Evolutionary conservation across 495 filamentous ascomycete species (phyloP).

Genomic region (Cudoniella acicularis): DNA sequence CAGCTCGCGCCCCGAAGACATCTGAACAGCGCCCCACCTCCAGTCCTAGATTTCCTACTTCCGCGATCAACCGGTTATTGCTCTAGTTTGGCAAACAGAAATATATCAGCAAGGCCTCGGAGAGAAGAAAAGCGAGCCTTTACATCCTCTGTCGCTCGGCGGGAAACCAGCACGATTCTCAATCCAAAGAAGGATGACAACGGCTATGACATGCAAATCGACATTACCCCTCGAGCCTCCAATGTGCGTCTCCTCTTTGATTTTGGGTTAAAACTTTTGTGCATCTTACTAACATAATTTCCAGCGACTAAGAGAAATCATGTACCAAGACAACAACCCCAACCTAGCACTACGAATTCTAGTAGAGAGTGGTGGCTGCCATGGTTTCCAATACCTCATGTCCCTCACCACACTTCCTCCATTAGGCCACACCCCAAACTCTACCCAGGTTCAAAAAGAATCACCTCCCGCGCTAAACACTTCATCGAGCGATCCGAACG

Average conservation of each 20-base stretch:
- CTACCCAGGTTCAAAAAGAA: slow-evolving; percentile 4
- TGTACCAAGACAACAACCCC: slow-evolving; percentile 71
- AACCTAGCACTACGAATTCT: slow-evolving; percentile 81
- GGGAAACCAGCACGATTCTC: slow-evolving; percentile 23
- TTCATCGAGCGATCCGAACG: slow-evolving; percentile 13
- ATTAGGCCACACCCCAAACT: slow-evolving; percentile 5
- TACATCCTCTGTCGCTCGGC: slow-evolving; percentile 5
- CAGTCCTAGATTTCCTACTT: slow-evolving; percentile 25
- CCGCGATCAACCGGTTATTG: neutral
- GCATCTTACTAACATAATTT: neutral
- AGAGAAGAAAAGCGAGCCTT: slow-evolving; percentile 4
- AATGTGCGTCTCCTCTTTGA: slow-evolving; percentile 51
- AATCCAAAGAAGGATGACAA: slow-evolving; percentile 72
- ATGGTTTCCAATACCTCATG: slow-evolving; percentile 98
- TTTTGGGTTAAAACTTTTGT: neutral
- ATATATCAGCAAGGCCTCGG: neutral
- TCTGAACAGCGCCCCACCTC: slow-evolving; percentile 12
- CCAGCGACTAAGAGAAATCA: slow-evolving; percentile 65
- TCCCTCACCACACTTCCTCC: slow-evolving; percentile 61
- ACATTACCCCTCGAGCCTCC: slow-evolving; percentile 77
- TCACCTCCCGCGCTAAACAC: slow-evolving; percentile 12
- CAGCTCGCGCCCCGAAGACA: slow-evolving; percentile 18
- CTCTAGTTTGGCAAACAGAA: neutral
- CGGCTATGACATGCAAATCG: slow-evolving; percentile 75
- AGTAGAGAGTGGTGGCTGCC: slow-evolving; percentile 89